Conservation (phyloP, 2,329 filamentous ascomycete species). For the Fusarium incarnatum region DNA sequence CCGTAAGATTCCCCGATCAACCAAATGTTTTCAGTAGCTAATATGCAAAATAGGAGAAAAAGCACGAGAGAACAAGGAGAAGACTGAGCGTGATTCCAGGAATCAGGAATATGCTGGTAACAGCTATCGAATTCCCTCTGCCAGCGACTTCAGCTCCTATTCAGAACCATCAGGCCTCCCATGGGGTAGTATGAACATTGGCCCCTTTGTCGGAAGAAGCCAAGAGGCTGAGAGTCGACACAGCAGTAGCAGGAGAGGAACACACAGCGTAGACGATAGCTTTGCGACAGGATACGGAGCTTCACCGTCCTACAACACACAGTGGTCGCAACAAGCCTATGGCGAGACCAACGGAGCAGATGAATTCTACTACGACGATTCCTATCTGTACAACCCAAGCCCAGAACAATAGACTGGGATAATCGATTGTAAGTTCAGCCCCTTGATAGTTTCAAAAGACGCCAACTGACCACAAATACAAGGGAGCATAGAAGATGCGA, state of each 20-base stretch:
- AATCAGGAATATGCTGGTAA: slow-evolving; percentile 73
- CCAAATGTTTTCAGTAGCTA: background rate
- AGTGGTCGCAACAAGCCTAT: slow-evolving; percentile 48
- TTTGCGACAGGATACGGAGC: slow-evolving; percentile 47
- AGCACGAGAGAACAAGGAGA: slow-evolving; percentile 74
- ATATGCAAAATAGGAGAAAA: slow-evolving; percentile 70
- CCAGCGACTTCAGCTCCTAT: slow-evolving; percentile 65
- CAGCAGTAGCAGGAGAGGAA: slow-evolving; percentile 56
- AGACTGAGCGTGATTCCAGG: slow-evolving; percentile 69
- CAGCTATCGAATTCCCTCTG: slow-evolving; percentile 71
- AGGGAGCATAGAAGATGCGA: slow-evolving; percentile 11
- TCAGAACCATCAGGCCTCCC: slow-evolving; percentile 72
- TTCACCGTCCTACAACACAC: slow-evolving; percentile 40
- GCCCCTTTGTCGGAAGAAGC: slow-evolving; percentile 62
- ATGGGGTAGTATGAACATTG: slow-evolving; percentile 77
- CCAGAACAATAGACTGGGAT: slow-evolving; percentile 27
- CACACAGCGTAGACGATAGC: slow-evolving; percentile 52
- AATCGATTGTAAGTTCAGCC: slow-evolving; percentile 22
- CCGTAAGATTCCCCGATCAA: slow-evolving; percentile 61
- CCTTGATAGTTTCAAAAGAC: background rate
- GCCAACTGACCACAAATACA: slow-evolving; percentile 3
- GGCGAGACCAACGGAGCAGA: slow-evolving; percentile 50
- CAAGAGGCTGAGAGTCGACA: slow-evolving; percentile 61
- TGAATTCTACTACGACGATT: slow-evolving; percentile 50
- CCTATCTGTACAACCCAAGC: slow-evolving; percentile 47